Base-by-base conservation (phyloP, 176 grass and related monocot genomes). In the Dendrocalamus sinicus region DNA sequence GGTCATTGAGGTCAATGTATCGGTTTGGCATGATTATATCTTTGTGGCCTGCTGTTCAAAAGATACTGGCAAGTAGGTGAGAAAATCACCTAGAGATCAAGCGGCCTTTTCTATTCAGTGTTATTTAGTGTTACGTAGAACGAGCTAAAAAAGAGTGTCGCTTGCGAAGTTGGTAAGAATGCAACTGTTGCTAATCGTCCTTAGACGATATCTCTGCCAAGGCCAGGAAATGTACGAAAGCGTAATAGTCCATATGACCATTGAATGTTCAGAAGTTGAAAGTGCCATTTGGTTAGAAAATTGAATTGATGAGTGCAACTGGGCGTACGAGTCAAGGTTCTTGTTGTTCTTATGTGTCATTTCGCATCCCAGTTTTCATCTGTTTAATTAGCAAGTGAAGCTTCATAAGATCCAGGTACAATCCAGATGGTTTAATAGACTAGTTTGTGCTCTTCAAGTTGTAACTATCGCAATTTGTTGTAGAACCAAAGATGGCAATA, bases 271-370 rank as follows among this genome's bases (percentile, higher is more conserved):
- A 70, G 30, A 35, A 35, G 65, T 54, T 78, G 65, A 78, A 72
- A 71, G 43, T 11, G 32, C n/a, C 32, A 65, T 83, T 78, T 77
- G 63, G 20, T 76, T 88, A 50, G 51, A 82, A 88, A 88, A 77
- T 51, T 70, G 39, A 70, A 63, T 76, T 41, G 3, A 81, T 13
- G 59, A 17, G 59, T 16, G 4, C 37, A 80, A 55, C 44, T 30
- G 20, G 26, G 28, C 54, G 26, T 77, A 7, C 9, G 7, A 13
- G 7, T 78, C 74, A 85, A 60, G 41, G 14, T 23, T 16, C 53
- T 48, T 50, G 26, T 4, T 48, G 51, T 79, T 45, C 24, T 79
- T 46, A 26, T 70, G n/a, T 15, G 2, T 28, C 13, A 58, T 58
- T 23, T 12, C 24, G 58, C 58, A 23, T 5, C n/a, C 58, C n/a